Base-by-base conservation (phyloP, 75 land plant species). In the Selaginella tamariscina region DNA sequence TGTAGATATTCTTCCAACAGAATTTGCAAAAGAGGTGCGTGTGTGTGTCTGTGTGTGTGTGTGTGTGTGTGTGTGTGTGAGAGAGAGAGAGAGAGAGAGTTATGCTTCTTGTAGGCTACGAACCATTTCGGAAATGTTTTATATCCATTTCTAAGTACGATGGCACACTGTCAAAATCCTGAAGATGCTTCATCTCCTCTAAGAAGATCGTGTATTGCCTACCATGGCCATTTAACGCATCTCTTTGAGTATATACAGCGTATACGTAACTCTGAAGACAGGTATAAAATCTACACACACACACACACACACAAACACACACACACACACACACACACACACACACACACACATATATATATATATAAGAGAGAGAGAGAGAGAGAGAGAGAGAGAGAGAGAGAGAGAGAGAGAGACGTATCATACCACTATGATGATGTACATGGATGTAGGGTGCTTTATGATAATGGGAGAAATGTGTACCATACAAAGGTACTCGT, bases 101-200 rank as follows among this genome's bases (percentile, higher is more conserved):
- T 39, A 39, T 39, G 5, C 5, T 39, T 5, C 5, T 39, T 15
- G 62, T 70, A 94, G 98, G 84, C 99, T 62, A 89, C 99, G 11
- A 81, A 85, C 64, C 91, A 94, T 76, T 94, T 94, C 85, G 99
- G 96, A 54, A 83, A 90, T 72, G 89, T 87, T 20, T 70, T 94
- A 31, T 85, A 75, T 49, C 77, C 86, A 33, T 94, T 89, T 82
- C 55, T 94, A 66, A 72, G 73, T 29, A 77, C 59, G 68, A 81
- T 89, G 79, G 86, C 89, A 55, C 80, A 78, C 21, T 65, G 83
- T 27, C 70, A 67, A 32, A 67, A 71, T 23, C 59, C 84, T 27
- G 68, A 63, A 56, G 79, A 84, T 20, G 67, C 81, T n/a, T 83
- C 84, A 24, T 64, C 74, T 56, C 87, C 86, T 18, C 54, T 94